Conservation (phyloP, 176 grass and related monocot species). For the Hordeum marinum region DNA sequence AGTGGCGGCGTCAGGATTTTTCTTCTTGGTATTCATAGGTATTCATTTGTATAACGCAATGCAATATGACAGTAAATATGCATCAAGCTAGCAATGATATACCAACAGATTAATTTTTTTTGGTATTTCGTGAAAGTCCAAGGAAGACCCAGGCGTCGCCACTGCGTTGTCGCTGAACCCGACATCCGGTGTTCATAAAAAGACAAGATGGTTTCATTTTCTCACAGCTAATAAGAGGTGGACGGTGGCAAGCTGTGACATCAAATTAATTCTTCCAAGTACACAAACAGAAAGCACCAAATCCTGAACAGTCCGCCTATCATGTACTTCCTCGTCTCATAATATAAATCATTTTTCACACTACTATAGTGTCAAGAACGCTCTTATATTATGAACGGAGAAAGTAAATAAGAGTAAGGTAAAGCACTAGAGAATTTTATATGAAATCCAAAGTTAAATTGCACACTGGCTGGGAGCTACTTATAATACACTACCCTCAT, state of each 20-base stretch:
- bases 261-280: conserved; percentile 13
- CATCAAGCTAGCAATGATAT: no score
- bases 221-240: conserved; percentile 39
- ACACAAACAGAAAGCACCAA: background rate
- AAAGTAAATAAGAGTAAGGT: background rate
- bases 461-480: background rate
- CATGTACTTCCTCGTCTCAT: no score
- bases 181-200: conserved; percentile 12
- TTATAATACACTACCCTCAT: conserved; percentile 16
- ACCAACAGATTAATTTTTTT: no score
- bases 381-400: no score
- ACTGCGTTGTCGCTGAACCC: background rate
- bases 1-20: no score
- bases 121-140: no score
- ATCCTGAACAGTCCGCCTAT: background rate
- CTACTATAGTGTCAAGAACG: no score
- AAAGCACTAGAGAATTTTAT: conserved; percentile 13
- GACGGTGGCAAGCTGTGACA: conserved; percentile 9
- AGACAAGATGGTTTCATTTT: background rate
- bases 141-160: no score
- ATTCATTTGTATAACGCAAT: no score
- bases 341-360: no score
- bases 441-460: background rate
- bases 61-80: no score
- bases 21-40: no score